A percentile compares a stretch with the other conserved stretches of the same genome.
Evolutionary conservation across 2,329 filamentous ascomycete genomes (phyloP).

Genomic region (Penicillium sp.): DNA sequence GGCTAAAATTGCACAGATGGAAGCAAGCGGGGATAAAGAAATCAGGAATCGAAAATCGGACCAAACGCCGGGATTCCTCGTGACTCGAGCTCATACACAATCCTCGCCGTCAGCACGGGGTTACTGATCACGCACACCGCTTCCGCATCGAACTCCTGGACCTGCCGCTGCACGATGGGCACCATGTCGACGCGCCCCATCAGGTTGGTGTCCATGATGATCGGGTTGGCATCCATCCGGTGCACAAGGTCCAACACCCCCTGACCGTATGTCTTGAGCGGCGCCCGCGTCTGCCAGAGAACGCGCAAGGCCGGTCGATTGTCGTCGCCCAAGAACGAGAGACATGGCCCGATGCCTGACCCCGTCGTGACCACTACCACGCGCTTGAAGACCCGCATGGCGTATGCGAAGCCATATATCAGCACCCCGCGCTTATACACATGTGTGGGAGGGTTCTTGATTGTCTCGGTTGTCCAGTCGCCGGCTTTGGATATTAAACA

Average conservation of each 20-base stretch:
- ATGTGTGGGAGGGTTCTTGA: constrained; percentile 58
- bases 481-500: constrained; percentile 70
- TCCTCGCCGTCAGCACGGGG: constrained; percentile 62
- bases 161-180: constrained; percentile 54
- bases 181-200: constrained; percentile 63
- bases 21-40: background rate
- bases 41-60: constrained; percentile 68
- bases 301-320: constrained; percentile 52
- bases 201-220: constrained; percentile 65
- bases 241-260: constrained; percentile 57
- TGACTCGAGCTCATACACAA: constrained; percentile 67
- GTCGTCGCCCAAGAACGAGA: constrained; percentile 58
- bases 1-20: background rate
- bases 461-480: constrained; percentile 68
- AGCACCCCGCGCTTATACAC: constrained; percentile 69
- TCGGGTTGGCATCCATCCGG: constrained; percentile 58
- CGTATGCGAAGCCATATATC: constrained; percentile 65
- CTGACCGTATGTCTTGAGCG: constrained; percentile 61
- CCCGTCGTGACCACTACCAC: constrained; percentile 69
- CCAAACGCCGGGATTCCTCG: constrained; percentile 67
- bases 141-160: constrained; percentile 53
- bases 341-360: constrained; percentile 68
- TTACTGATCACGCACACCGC: constrained; percentile 74
- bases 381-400: constrained; percentile 64
- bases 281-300: constrained; percentile 66